phyloP scores from a whole-genome alignment of 1,139 yeast species.

The Pichia norvegensis region DNA sequence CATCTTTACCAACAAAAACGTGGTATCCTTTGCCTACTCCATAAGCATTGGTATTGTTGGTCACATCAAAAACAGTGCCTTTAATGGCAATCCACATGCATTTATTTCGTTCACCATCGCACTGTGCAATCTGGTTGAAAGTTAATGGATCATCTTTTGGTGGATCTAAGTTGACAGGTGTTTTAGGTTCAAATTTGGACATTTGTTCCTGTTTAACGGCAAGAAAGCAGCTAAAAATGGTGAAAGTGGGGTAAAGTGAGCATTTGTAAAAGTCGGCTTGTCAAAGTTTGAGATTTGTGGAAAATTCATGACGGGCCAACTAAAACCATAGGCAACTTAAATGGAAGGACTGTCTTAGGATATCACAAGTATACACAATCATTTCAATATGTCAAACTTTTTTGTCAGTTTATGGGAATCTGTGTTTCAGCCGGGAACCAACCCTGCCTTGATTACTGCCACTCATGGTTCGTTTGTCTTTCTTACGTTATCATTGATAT shows the following conservation, averaged over 20 bases:
- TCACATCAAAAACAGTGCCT: constrained; percentile 73
- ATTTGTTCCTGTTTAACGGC: not conserved
- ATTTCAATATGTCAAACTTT: constrained; percentile 33
- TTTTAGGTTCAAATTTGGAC: constrained; percentile 36
- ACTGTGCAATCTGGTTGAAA: constrained; percentile 6
- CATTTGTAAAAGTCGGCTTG: not conserved
- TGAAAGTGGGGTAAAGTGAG: not conserved
- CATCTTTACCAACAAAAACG: constrained; percentile 68
- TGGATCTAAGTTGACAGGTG: constrained; percentile 40
- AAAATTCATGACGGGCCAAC: not conserved
- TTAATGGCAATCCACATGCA: constrained; percentile 60
- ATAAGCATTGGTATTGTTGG: constrained; percentile 54
- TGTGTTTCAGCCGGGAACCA: constrained; percentile 87
- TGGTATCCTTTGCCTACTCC: constrained; percentile 74
- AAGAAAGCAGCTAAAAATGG: not conserved
- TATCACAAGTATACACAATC: no score
- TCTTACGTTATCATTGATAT: constrained; percentile 43
- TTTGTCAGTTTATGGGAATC: constrained; percentile 79
- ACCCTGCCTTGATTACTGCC: constrained; percentile 79
- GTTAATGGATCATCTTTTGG: constrained; percentile 34
- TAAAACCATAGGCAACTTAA: no score
- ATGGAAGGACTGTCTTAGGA: no score
- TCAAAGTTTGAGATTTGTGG: not conserved
- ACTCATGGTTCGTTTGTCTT: constrained; percentile 63
- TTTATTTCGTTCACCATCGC: constrained; percentile 12